Percentiles rank a stretch among this genome's conserved stretches.
phyloP scores from a whole-genome alignment of 2,329 filamentous ascomycete genomes.

The Hypoxylon rubiginosum region DNA sequence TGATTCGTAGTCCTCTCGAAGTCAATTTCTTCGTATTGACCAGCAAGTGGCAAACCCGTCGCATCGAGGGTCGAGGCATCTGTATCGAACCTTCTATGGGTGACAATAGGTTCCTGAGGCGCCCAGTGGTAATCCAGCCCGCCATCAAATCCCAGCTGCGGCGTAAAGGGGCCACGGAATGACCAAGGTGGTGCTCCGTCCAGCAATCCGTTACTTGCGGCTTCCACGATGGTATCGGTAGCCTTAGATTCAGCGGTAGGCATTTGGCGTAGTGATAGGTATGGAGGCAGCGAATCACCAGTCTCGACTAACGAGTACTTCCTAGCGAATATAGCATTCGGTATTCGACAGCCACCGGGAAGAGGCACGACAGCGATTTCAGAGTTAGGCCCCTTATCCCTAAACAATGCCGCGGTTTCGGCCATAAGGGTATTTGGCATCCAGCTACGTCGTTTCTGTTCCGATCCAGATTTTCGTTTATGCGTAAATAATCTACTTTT shows the following conservation, averaged over 20 bases:
- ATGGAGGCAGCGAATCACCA: conserved; percentile 52
- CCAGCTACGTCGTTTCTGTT: conserved; percentile 50
- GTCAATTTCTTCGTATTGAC: background rate
- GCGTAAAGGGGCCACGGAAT: conserved; percentile 60
- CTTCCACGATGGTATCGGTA: conserved; percentile 52
- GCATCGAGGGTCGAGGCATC: conserved; percentile 23
- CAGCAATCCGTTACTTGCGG: conserved; percentile 47
- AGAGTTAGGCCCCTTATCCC: conserved; percentile 36
- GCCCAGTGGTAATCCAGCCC: conserved; percentile 59
- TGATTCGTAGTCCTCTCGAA: background rate
- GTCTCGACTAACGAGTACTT: conserved; percentile 57
- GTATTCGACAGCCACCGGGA: conserved; percentile 55
- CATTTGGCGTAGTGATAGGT: conserved; percentile 53
- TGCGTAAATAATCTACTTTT: conserved; percentile 33
- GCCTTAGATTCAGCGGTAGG: conserved; percentile 60
- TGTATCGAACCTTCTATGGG: conserved; percentile 42
- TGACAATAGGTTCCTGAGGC: conserved; percentile 36
- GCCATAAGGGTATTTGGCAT: conserved; percentile 43
- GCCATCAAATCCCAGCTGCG: conserved; percentile 61
- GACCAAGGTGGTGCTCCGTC: conserved; percentile 47
- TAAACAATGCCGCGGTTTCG: conserved; percentile 39
- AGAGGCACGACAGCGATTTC: conserved; percentile 46
- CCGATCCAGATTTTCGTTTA: conserved; percentile 39
- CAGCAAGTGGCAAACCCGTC: conserved; percentile 2
- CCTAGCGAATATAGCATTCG: conserved; percentile 61